These are phyloP conservation scores for Conticribra guillardii DNA, from an alignment of 108 stramenopile species.

Conservation along the genomic window DNA sequence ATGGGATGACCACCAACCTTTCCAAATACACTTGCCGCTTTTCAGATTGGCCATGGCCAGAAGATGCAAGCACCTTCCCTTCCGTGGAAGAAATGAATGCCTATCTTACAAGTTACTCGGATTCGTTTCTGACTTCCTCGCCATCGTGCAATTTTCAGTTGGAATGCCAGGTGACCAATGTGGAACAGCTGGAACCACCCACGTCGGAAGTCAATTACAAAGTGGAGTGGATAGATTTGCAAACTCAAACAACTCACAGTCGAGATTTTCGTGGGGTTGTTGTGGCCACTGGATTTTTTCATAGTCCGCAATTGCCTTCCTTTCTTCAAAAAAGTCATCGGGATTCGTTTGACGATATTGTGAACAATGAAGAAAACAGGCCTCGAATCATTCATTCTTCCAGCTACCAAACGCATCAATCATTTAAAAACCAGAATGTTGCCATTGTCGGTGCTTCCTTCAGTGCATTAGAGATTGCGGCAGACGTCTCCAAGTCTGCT, in stretches of 20 bases:
- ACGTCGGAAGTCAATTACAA: slow-evolving; percentile 31
- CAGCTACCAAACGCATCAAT: slow-evolving; percentile 36
- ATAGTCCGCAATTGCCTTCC: slow-evolving; percentile 57
- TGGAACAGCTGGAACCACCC: slow-evolving; percentile 25
- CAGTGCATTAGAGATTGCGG: slow-evolving; percentile 70
- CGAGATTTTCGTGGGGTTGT: slow-evolving; percentile 70
- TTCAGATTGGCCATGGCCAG: slow-evolving; percentile 74
- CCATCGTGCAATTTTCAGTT: slow-evolving; percentile 39
- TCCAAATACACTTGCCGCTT: slow-evolving; percentile 73
- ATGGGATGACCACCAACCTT: slow-evolving; percentile 66
- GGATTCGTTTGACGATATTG: too few relatives aligned
- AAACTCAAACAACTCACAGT: slow-evolving; percentile 34
- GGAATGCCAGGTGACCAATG: slow-evolving; percentile 60
- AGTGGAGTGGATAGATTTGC: slow-evolving; percentile 63
- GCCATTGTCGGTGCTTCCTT: slow-evolving; percentile 68
- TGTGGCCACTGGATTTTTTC: slow-evolving; percentile 71
- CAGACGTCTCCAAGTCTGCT: slow-evolving; percentile 56
- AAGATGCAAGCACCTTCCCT: slow-evolving; percentile 61
- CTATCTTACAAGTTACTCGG: slow-evolving; percentile 59
- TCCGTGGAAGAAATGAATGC: slow-evolving; percentile 58
- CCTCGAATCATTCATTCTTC: slow-evolving; percentile 59
- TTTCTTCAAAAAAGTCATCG: slow-evolving; percentile 17
- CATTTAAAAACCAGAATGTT: slow-evolving; percentile 51
- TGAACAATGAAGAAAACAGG: slow-evolving; percentile 9
- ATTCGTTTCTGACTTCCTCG: slow-evolving; percentile 43